Evolutionary conservation across 768 basidiomycete species (phyloP), one percentile per base, ranked within the genome.

Genomic region (Suillus weaverae): DNA sequence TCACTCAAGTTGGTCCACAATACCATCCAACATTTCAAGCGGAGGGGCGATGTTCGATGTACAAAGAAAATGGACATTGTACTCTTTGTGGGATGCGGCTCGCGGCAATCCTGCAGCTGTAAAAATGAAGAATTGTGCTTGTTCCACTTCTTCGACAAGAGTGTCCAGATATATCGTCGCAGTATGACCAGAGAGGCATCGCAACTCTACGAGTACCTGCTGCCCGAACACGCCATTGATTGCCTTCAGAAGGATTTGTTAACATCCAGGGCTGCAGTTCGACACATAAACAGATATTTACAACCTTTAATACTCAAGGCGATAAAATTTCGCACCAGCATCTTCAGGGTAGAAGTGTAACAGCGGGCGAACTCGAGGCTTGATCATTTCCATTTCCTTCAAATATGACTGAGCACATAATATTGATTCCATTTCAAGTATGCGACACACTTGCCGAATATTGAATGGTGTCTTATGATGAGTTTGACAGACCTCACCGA

Each of bases 371-470:
- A 81, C 74, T n/a, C 48, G 30, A 0, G 78, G 78, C 62, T 81
- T 81, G 4, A 75, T 68, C n/a, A n/a, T n/a, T n/a, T n/a, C n/a
- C 71, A 79, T 76, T 71, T 80, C 80, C 78, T 80, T 48, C 46
- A 48, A 48, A 48, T 2, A 48, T 0, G 5, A 48, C 46, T 22
- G 5, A 48, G 46, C 6, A 22, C 9, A 22, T 22, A 5, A 14
- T 22, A 48, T 46, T 9, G n/a, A 46, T 26, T 48, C 22, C 46
- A 48, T 26, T 2, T 48, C 22, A 48, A 22, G 2, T 2, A 50
- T 26, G 55, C 16, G 20, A 44, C 55, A n/a, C 26, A 76, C 77
- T 70, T 77, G 79, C 1, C 72, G 69, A 38, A 79, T 71, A 30
- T 53, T 76, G 74, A 3, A 77, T 69, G 54, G 39, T 22, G 11